Percentiles rank a stretch among this genome's conserved stretches.
phyloP scores from a whole-genome alignment of 148 eudicot species.

The Persicaria tinctoria region DNA sequence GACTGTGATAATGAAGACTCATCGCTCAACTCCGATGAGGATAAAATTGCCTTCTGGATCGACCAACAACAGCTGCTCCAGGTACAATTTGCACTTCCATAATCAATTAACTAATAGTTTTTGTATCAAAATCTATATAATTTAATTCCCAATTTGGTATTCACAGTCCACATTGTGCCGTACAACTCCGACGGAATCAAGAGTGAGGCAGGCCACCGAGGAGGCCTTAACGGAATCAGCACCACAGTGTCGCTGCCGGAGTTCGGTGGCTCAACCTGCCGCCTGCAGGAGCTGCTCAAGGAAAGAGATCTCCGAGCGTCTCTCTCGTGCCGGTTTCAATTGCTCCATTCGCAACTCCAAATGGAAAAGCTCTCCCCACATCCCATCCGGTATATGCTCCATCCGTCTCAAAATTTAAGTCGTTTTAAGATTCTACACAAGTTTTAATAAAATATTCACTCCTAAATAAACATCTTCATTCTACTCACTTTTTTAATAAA shows the following conservation, averaged over 20 bases:
- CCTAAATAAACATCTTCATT: too few species aligned
- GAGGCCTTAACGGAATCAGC: slow-evolving; percentile 19
- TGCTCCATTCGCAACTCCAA: slow-evolving; percentile 27
- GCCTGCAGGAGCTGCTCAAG: slow-evolving; percentile 21
- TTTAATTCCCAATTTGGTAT: background rate
- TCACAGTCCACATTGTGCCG: slow-evolving; percentile 20
- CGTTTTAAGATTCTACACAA: background rate
- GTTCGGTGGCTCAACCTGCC: background rate
- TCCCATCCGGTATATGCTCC: slow-evolving; percentile 10
- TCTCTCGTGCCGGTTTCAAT: slow-evolving; percentile 18
- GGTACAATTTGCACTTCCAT: background rate
- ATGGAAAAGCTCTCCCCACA: slow-evolving; percentile 25
- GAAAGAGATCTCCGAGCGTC: slow-evolving; percentile 16
- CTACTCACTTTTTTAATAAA: too few species aligned
- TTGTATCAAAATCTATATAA: background rate
- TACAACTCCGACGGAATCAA: slow-evolving; percentile 23
- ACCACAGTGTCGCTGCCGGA: slow-evolving; percentile 8
- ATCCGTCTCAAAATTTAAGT: background rate
- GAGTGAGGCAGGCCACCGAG: slow-evolving; percentile 22
- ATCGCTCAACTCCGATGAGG: slow-evolving; percentile 4
- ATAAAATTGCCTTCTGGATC: slow-evolving; percentile 24
- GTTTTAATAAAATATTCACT: too few species aligned
- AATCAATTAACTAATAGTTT: too few species aligned
- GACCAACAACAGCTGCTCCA: slow-evolving; percentile 17
- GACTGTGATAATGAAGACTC: slow-evolving; percentile 11